Conservation (phyloP, 2,329 filamentous ascomycete genomes). For the Microdochium trichocladiopsis region DNA sequence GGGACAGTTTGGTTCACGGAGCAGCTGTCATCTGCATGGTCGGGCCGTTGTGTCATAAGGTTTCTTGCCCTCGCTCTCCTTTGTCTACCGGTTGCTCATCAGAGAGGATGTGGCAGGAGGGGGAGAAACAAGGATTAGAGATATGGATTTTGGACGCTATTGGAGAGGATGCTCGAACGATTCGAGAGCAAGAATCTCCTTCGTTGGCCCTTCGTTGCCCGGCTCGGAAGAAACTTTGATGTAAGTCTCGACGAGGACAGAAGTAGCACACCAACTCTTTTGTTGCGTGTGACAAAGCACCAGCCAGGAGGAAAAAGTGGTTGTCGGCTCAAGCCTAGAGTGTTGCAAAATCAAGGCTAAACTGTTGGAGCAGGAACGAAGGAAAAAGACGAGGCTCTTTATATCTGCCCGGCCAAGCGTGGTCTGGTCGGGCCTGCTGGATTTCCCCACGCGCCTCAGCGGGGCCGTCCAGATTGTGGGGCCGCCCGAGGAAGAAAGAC, state of each 20-base stretch:
- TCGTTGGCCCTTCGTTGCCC: no score
- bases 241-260: no score
- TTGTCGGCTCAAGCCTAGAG: not conserved
- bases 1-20: conserved; percentile 20
- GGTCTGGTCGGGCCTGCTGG: not conserved
- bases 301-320: not conserved
- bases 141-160: no score
- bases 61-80: no score
- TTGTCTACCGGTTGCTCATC: not conserved
- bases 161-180: no score
- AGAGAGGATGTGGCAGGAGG: not conserved
- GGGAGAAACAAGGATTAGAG: not conserved
- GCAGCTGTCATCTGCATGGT: conserved; percentile 20
- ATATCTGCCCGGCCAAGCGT: not conserved
- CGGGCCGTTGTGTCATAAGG: conserved; percentile 10
- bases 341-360: not conserved
- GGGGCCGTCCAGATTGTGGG: not conserved
- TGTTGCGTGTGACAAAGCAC: no score
- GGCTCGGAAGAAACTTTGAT: no score
- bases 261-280: no score
- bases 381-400: not conserved
- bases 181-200: no score
- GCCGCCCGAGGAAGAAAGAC: not conserved
- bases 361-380: not conserved
- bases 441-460: not conserved